phyloP scores from a whole-genome alignment of 257 asterid genomes.

The Solanum phureja region DNA sequence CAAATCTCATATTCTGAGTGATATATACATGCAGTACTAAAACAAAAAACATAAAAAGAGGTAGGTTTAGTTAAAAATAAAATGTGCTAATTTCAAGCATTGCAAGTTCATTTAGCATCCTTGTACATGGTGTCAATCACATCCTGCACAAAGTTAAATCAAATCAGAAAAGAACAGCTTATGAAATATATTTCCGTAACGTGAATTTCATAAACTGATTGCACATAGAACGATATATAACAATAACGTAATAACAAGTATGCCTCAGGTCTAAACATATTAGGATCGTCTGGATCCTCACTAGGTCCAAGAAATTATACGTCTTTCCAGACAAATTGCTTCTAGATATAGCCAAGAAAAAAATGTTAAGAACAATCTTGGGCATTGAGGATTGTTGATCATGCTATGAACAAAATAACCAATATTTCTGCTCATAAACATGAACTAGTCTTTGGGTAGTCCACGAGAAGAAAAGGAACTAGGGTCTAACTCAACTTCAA shows the following conservation, averaged over 20 bases:
- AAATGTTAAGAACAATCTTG: background rate
- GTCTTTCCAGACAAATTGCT: background rate
- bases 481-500: background rate
- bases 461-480: background rate
- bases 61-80: background rate
- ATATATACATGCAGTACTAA: background rate
- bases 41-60: background rate
- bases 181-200: background rate
- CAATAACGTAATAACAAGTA: background rate
- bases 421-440: background rate
- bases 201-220: background rate
- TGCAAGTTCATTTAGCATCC: slow-evolving; percentile 37
- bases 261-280: background rate
- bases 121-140: slow-evolving; percentile 67
- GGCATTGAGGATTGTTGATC: background rate
- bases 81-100: background rate
- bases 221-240: background rate
- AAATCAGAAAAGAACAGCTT: background rate
- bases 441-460: background rate
- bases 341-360: background rate
- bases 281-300: background rate
- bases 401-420: background rate
- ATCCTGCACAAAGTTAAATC: slow-evolving; percentile 26
- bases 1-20: background rate
- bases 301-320: background rate